A percentile compares a stretch with the other conserved stretches of the same genome.
phyloP scores from a whole-genome alignment of 129 eudicot species.

The Artemisia argyi region DNA sequence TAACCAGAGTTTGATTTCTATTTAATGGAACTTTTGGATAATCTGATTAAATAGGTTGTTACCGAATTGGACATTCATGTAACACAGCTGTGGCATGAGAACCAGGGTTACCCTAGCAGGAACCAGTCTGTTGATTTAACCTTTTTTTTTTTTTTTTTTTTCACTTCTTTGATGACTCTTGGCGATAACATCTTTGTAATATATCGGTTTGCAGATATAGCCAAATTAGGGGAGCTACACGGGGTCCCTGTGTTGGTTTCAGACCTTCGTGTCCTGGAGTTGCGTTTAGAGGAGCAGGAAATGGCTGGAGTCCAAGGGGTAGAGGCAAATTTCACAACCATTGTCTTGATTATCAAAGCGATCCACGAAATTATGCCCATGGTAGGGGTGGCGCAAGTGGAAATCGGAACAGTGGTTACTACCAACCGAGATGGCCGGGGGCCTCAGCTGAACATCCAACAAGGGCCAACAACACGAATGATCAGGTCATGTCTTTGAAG shows the following conservation, averaged over 20 bases:
- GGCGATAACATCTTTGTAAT: background rate
- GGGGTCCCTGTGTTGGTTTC: background rate
- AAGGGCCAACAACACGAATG: too few relatives aligned
- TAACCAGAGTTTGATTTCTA: background rate
- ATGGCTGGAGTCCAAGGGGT: constrained; percentile 17
- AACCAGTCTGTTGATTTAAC: constrained; percentile 6
- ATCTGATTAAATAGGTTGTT: constrained; percentile 5
- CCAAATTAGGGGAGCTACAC: background rate
- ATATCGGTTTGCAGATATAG: constrained; percentile 3
- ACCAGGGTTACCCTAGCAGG: background rate
- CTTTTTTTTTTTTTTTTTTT: background rate
- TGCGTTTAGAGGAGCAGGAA: constrained; percentile 10
- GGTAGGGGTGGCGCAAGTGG: background rate
- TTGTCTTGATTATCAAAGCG: background rate
- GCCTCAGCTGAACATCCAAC: background rate
- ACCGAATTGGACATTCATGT: constrained; percentile 11
- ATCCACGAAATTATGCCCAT: background rate
- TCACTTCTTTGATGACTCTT: background rate
- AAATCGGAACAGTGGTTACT: too few relatives aligned
- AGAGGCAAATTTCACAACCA: background rate
- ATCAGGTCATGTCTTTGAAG: too few relatives aligned
- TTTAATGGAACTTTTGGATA: background rate
- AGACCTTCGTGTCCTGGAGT: background rate
- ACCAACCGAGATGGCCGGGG: background rate
- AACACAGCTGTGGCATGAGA: constrained; percentile 25